These are phyloP conservation scores for Priceomyces castillae DNA, from an alignment of 805 yeast species.

Conservation along the genomic window DNA sequence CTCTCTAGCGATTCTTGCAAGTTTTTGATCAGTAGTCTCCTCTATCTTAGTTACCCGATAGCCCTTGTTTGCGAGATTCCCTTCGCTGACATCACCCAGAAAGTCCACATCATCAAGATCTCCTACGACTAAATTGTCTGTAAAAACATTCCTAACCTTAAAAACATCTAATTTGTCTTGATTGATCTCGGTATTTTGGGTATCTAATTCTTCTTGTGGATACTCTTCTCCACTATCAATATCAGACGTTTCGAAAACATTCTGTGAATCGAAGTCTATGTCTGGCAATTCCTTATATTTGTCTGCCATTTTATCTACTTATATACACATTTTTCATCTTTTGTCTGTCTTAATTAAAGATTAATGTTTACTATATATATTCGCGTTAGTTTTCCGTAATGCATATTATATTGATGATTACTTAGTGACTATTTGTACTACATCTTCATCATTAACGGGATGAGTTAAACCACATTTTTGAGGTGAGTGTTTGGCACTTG, in stretches of 20 bases:
- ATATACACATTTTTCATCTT: background rate
- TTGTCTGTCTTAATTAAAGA: no score
- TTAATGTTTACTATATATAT: no score
- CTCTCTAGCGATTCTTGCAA: constrained; percentile 38
- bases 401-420: constrained; percentile 24
- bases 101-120: constrained; percentile 32
- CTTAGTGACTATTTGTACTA: constrained; percentile 85
- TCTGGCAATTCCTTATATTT: constrained; percentile 15
- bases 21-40: constrained; percentile 39
- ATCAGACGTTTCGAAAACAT: constrained; percentile 49
- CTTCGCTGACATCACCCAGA: constrained; percentile 30
- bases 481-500: constrained; percentile 91
- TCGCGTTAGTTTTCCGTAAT: constrained; percentile 1
- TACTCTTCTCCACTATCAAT: constrained; percentile 29
- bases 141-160: constrained; percentile 21
- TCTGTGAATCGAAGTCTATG: constrained; percentile 25
- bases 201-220: constrained; percentile 5
- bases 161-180: constrained; percentile 12
- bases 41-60: constrained; percentile 19
- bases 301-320: constrained; percentile 6
- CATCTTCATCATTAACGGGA: constrained; percentile 87
- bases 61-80: constrained; percentile 21
- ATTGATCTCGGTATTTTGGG: constrained; percentile 13
- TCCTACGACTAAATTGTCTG: constrained; percentile 21
- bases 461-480: constrained; percentile 93